A percentile compares a stretch with the other conserved stretches of the same genome.
phyloP scores from a whole-genome alignment of 768 basidiomycete species.

The Auricularia heimuer region DNA sequence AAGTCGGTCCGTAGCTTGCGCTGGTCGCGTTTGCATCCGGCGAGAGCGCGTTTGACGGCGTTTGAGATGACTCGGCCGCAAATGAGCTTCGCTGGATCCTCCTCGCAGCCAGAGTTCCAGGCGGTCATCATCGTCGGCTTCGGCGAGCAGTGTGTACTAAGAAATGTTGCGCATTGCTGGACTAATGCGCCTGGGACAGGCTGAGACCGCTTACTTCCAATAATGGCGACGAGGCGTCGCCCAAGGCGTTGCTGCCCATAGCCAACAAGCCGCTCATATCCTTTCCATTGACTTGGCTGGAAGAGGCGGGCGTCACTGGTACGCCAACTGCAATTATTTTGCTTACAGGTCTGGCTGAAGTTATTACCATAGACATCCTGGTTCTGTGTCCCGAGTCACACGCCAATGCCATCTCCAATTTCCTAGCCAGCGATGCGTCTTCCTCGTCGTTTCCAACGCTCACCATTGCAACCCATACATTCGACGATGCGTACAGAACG shows the following conservation, averaged over 20 bases:
- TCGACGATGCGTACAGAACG: constrained; percentile 58
- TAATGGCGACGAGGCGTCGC: constrained; percentile 71
- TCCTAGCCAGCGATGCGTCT: constrained; percentile 70
- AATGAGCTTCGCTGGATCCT: constrained; percentile 7
- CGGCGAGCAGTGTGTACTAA: constrained; percentile 72
- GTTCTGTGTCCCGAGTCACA: constrained; percentile 77
- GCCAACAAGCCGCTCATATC: constrained; percentile 84
- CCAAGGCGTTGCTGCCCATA: constrained; percentile 81
- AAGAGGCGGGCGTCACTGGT: constrained; percentile 81
- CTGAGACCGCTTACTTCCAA: constrained; percentile 65
- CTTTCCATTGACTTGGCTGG: constrained; percentile 76
- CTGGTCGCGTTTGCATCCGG: neutral
- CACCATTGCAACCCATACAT: constrained; percentile 68
- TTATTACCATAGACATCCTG: constrained; percentile 54
- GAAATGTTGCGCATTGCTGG: constrained; percentile 10
- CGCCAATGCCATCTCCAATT: constrained; percentile 66
- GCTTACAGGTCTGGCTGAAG: neutral
- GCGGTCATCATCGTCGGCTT: constrained; percentile 85
- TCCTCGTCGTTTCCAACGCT: constrained; percentile 50
- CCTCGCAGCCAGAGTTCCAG: constrained; percentile 51
- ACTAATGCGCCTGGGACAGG: constrained; percentile 29
- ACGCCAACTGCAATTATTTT: constrained; percentile 11
- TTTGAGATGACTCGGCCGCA: neutral
- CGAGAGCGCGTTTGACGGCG: neutral
- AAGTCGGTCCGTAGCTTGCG: no score